These are phyloP conservation scores for Fusarium austroafricanum DNA, from an alignment of 2,329 filamentous ascomycete genomes.

Conservation along the genomic window DNA sequence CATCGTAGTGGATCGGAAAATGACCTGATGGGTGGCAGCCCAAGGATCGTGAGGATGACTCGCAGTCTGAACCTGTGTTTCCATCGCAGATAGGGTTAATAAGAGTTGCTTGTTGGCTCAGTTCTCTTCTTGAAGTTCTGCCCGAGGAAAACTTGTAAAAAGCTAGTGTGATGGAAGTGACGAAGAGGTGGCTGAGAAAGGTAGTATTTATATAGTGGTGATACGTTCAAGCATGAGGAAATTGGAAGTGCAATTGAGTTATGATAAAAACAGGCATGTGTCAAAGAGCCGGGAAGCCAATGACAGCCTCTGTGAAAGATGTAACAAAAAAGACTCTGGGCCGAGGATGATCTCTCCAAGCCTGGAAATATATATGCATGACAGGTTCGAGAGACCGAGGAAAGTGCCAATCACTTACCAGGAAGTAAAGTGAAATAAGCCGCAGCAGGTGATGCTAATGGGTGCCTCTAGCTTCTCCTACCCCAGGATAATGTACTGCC, in stretches of 20 bases:
- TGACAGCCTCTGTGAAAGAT: constrained; percentile 10
- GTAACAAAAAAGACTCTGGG: constrained; percentile 1
- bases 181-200: neutral
- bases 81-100: constrained; percentile 41
- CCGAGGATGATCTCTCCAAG: constrained; percentile 20
- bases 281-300: constrained; percentile 20
- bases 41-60: constrained; percentile 32
- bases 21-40: constrained; percentile 41
- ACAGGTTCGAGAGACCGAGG: constrained; percentile 1
- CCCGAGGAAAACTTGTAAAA: neutral
- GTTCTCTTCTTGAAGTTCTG: neutral
- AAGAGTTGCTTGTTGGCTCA: constrained; percentile 10
- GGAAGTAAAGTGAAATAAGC: constrained; percentile 24
- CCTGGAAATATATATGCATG: constrained; percentile 21
- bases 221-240: constrained; percentile 5
- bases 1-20: constrained; percentile 47
- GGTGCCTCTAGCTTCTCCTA: constrained; percentile 23
- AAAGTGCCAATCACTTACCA: constrained; percentile 35
- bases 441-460: constrained; percentile 36
- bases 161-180: neutral
- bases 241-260: neutral
- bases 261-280: constrained; percentile 14
- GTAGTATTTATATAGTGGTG: constrained; percentile 12
- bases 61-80: constrained; percentile 41
- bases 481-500: constrained; percentile 22